Evolutionary conservation across 805 yeast genomes (phyloP), one percentile per base, ranked within the genome.

Genomic region (Schizosaccharomyces lindneri): DNA sequence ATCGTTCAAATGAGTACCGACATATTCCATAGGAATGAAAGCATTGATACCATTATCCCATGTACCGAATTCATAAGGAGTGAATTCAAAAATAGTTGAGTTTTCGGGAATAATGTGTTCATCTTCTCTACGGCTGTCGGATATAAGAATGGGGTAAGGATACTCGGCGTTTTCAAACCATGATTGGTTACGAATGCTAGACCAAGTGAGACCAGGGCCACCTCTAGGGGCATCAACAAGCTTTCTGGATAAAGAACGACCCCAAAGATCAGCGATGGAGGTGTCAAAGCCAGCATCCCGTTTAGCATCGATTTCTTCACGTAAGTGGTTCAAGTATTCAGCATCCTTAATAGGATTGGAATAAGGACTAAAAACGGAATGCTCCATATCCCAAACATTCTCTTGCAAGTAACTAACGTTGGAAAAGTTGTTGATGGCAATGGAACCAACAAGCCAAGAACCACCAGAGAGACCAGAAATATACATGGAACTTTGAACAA

Each of bases 201-300:
- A 73, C 72, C 78, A 81, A 1, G 81, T 76, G 68, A 80, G 72
- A 1, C 82, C 84, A 1, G 81, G 86, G 62, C 86, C 82, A 70
- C 81, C 81, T 64, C 79, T 77, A 2, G 81, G 73, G 59, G 74
- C 72, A 61, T 78, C 77, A 75, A 89, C 81, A 64, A 87, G 79
- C 71, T 84, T 87, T 65, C 82, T 78, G 1, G 93, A 79, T 61
- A 87, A 73, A 1, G 82, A 81, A 65, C 89, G 76, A 4, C 87
- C 88, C 94, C 93, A 86, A 62, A 80, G 78, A 70, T 86, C 95
- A 2, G 90, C 83, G 39, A 85, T 65, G 6, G 85, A 74, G n/a
- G 81, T 73, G 21, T 77, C 74, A 69, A 77, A 86, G 0, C 94
- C 94, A 1, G 90, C 90, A 29, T 73, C 71, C 62, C 70, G 70